phyloP scores from a whole-genome alignment of 805 yeast species.

The Priceomyces haplophilus region DNA sequence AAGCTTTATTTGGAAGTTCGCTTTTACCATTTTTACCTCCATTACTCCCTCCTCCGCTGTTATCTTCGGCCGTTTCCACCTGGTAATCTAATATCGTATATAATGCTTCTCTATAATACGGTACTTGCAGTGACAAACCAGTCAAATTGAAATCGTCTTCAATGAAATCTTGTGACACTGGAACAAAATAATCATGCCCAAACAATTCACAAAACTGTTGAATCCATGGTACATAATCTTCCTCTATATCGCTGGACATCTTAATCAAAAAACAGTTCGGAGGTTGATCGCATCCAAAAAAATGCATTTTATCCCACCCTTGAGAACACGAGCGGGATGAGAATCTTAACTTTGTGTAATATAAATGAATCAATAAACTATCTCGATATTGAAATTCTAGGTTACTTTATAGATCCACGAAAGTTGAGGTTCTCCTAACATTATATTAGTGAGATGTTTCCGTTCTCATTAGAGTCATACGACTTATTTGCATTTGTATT shows the following conservation, averaged over 20 bases:
- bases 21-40: constrained; percentile 9
- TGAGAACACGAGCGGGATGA: neutral
- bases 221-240: constrained; percentile 75
- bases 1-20: constrained; percentile 64
- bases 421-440: neutral
- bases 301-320: constrained; percentile 4
- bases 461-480: constrained; percentile 32
- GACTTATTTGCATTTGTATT: constrained; percentile 33
- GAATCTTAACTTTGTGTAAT: constrained; percentile 2
- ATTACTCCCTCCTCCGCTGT: constrained; percentile 7
- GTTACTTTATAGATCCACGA: too few species aligned
- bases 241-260: constrained; percentile 46
- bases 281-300: neutral
- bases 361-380: neutral
- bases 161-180: constrained; percentile 86
- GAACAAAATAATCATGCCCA: constrained; percentile 89
- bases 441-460: constrained; percentile 3
- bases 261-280: neutral
- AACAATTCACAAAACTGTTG: constrained; percentile 72
- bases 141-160: constrained; percentile 97
- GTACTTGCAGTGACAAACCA: constrained; percentile 80
- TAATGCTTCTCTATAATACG: constrained; percentile 86
- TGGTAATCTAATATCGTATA: constrained; percentile 89
- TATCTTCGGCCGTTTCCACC: constrained; percentile 43
- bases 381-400: neutral